A percentile compares a stretch with the other conserved stretches of the same genome.
These are phyloP conservation scores for Pelargonium nanum DNA, from an alignment of 345 rosid genomes.

Conservation along the genomic window DNA sequence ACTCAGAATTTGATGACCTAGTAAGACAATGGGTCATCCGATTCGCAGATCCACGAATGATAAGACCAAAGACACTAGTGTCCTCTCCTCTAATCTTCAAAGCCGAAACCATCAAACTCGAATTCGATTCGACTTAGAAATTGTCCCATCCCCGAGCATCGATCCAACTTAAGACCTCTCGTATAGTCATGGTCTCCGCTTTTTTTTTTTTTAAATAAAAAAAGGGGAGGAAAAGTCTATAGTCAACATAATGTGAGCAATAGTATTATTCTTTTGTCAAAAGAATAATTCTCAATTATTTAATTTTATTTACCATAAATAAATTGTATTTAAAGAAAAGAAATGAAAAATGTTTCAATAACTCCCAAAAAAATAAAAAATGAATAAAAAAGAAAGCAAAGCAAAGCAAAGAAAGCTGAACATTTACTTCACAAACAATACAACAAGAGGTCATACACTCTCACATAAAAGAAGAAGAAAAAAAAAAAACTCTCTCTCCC, in stretches of 20 bases:
- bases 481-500: conserved; percentile 7
- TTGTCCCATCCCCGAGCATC: too few species aligned
- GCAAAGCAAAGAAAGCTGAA: conserved; percentile 16
- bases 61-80: too few species aligned
- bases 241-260: conserved; percentile 36
- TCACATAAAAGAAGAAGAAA: conserved; percentile 2
- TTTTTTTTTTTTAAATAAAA: conserved; percentile 9
- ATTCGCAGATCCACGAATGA: too few species aligned
- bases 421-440: conserved; percentile 24
- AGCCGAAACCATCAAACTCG: too few species aligned
- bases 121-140: too few species aligned
- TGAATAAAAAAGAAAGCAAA: conserved; percentile 2
- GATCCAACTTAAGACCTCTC: too few species aligned
- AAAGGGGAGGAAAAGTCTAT: conserved; percentile 25
- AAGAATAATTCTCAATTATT: not conserved
- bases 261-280: conserved; percentile 19
- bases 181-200: too few species aligned
- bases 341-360: not conserved
- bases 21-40: too few species aligned
- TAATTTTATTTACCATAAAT: not conserved
- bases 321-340: not conserved
- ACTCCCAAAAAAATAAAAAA: not conserved
- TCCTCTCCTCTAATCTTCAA: too few species aligned
- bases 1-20: too few species aligned
- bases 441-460: conserved; percentile 9